These are phyloP conservation scores for Ochetophila trinervis DNA, from an alignment of 306 rosid genomes.

Conservation along the genomic window DNA sequence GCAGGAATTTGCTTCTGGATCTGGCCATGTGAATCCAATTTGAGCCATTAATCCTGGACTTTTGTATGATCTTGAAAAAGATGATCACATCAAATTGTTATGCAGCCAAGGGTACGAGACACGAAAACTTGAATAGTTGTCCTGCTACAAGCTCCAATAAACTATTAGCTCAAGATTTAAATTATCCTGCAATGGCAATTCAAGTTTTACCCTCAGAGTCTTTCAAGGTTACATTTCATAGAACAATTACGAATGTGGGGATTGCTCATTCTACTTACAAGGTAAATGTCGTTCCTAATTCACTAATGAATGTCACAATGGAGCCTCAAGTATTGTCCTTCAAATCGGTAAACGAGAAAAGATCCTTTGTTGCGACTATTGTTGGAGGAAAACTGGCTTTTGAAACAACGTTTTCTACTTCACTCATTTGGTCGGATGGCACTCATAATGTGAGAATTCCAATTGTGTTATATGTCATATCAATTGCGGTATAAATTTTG, in stretches of 20 bases:
- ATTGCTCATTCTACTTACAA: constrained; percentile 12
- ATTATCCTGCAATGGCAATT: constrained; percentile 21
- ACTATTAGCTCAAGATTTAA: constrained; percentile 7
- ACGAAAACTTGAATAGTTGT: neutral
- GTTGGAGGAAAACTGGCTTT: neutral
- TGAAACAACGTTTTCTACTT: neutral
- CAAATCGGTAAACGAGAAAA: constrained; percentile 21
- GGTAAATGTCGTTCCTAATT: neutral
- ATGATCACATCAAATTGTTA: neutral
- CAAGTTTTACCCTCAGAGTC: neutral
- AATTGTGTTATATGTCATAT: neutral
- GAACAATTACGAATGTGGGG: constrained; percentile 29
- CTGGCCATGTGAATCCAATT: neutral
- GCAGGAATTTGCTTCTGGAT: constrained; percentile 1
- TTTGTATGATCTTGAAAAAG: neutral
- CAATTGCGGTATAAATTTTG: neutral
- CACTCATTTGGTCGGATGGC: constrained; percentile 26
- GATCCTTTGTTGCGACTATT: constrained; percentile 20
- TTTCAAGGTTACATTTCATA: constrained; percentile 7
- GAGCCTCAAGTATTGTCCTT: constrained; percentile 21
- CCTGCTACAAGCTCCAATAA: neutral
- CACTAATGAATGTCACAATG: neutral
- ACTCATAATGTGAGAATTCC: constrained; percentile 20
- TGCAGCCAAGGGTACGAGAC: neutral
- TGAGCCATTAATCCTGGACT: neutral